phyloP scores from a whole-genome alignment of 768 basidiomycete genomes.

The Hypsizygus marmoreus region DNA sequence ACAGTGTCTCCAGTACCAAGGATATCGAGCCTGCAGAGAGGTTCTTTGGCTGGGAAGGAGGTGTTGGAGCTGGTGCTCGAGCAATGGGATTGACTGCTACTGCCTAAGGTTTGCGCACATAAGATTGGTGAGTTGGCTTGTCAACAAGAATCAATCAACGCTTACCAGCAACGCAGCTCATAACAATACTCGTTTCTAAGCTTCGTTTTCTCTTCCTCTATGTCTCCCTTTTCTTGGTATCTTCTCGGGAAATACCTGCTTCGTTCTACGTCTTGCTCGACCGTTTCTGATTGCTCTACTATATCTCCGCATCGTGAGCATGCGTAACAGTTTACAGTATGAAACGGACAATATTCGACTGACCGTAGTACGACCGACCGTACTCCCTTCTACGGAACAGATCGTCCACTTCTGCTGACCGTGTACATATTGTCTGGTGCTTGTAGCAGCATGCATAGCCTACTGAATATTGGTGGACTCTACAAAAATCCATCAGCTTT shows the following conservation, averaged over 20 bases:
- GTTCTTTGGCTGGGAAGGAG: slow-evolving; percentile 82
- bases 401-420: too few relatives aligned
- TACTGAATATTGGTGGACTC: too few relatives aligned
- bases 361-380: too few relatives aligned
- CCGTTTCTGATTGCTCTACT: too few relatives aligned
- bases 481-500: too few relatives aligned
- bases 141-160: neutral
- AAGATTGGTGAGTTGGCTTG: slow-evolving; percentile 8
- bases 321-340: too few relatives aligned
- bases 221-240: neutral
- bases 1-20: slow-evolving; percentile 27
- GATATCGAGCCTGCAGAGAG: slow-evolving; percentile 51
- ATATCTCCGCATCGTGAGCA: too few relatives aligned
- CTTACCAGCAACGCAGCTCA: neutral
- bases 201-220: neutral
- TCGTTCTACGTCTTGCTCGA: too few relatives aligned
- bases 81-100: slow-evolving; percentile 61
- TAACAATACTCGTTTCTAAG: neutral
- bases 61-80: slow-evolving; percentile 77
- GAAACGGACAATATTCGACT: too few relatives aligned
- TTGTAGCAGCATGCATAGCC: too few relatives aligned
- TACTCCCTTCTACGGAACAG: too few relatives aligned
- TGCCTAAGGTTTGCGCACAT: neutral
- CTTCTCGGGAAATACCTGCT: neutral
- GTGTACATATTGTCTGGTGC: too few relatives aligned